phyloP scores from a whole-genome alignment of 192 early-diverging fungal genomes.

The Backusella sp. region DNA sequence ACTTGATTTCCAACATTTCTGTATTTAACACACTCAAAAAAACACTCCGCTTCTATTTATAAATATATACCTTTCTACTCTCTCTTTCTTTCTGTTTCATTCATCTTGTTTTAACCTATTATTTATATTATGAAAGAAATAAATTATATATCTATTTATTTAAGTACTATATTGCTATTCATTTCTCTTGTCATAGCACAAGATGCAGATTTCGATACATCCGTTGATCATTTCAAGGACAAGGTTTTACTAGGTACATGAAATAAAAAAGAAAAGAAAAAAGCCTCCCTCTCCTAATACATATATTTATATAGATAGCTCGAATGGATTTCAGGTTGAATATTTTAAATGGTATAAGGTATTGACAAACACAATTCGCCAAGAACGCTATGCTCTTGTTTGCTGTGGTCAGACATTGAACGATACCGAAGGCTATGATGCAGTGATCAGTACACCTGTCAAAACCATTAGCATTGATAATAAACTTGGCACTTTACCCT shows the following conservation, averaged over 20 bases:
- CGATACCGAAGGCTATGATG: background rate
- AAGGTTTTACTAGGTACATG: background rate
- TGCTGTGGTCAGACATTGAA: background rate
- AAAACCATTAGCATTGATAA: background rate
- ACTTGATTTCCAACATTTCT: background rate
- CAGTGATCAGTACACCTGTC: constrained; percentile 7
- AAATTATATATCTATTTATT: background rate
- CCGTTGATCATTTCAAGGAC: background rate
- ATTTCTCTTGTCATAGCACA: background rate
- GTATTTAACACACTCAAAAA: background rate
- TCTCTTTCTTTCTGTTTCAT: background rate
- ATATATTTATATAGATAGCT: background rate
- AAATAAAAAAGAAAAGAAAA: background rate
- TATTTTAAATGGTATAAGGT: constrained; percentile 17
- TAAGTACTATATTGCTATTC: background rate
- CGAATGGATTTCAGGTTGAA: constrained; percentile 10
- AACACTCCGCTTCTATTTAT: background rate
- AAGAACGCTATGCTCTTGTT: constrained; percentile 12
- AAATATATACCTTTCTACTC: background rate
- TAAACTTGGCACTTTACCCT: background rate
- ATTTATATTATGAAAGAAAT: background rate
- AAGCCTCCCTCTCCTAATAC: background rate
- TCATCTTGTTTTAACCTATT: background rate
- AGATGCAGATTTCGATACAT: background rate
- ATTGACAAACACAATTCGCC: constrained; percentile 2